Evolutionary conservation across 257 asterid genomes (phyloP), one percentile per base, ranked within the genome.

Genomic region (Scutellaria galericulata): DNA sequence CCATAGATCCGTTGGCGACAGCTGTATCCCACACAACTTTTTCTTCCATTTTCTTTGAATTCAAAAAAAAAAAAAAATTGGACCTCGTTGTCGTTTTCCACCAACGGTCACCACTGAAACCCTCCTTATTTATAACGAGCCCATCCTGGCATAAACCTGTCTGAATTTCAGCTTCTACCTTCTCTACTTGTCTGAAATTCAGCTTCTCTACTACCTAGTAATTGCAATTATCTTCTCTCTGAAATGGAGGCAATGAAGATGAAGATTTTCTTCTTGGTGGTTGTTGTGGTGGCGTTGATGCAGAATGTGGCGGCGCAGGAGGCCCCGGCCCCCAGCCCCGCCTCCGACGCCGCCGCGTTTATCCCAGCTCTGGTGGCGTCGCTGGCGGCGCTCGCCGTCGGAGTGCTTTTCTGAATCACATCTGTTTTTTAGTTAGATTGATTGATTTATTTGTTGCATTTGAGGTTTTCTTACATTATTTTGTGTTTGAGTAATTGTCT

Each of bases 221-320:
- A 31, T 31, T 31, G 37, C 5, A 4, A 31, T 31, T 1, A 31
- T 31, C 37, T 1, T 31, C 37, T 31, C 37, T 31, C 5, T 2
- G 37, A 47, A 68, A 88, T 86, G 92, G 91, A 77, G 64, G 88
- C 89, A 40, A 69, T 78, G 89, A 82, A 79, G 81, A 82, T 81
- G 81, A 86, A 84, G 72, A 55, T 63, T 1, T 39, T 81, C 22
- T 39, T 81, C 22, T 7, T 83, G 52, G 74, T 78, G 4, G 84
- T 79, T 0, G 53, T 77, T 4, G 52, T 83, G 72, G 55, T 82
- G 40, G 79, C 84, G 5, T 45, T 80, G 74, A 47, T 83, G 27
- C 85, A 79, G 41, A 78, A 72, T 15, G 86, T 63, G 64, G 66
- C 79, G 2, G 87, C 87, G 44, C 53, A 48, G 27, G 79, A 62